Evolutionary conservation across 2,329 filamentous ascomycete genomes (phyloP).

Genomic region (Periconia macrospinosa): DNA sequence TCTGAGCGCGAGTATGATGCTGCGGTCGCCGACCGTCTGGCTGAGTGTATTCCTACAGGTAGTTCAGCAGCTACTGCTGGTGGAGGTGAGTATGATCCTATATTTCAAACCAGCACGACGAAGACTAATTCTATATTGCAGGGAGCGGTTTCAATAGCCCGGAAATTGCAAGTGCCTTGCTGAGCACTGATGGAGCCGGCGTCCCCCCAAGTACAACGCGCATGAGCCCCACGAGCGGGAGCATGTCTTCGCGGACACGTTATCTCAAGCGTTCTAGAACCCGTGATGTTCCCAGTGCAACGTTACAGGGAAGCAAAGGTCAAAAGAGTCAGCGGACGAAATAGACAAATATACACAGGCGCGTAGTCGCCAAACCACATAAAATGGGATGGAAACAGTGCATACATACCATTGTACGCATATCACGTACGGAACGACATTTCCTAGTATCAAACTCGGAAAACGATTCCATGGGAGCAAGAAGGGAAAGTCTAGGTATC

Average conservation of each 20-base stretch:
- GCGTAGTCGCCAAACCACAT: background rate
- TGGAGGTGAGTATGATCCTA: constrained; percentile 34
- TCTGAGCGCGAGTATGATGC: constrained; percentile 53
- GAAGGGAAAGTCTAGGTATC: too few species aligned
- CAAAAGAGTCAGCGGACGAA: constrained; percentile 9
- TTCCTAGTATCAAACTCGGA: too few species aligned
- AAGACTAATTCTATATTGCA: background rate
- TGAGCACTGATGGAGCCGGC: too few species aligned
- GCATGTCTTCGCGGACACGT: constrained; percentile 11
- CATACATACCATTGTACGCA: background rate
- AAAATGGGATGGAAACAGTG: background rate
- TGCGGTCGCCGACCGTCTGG: constrained; percentile 50
- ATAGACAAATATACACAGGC: background rate
- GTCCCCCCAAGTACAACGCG: background rate
- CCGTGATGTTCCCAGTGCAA: constrained; percentile 10
- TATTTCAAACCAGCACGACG: background rate
- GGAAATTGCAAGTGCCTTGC: background rate
- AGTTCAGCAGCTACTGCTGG: constrained; percentile 53
- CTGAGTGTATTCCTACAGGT: constrained; percentile 53
- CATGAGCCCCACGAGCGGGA: constrained; percentile 17
- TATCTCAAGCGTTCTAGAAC: constrained; percentile 20
- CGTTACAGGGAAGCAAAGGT: constrained; percentile 6
- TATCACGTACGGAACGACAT: too few species aligned
- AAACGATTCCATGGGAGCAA: too few species aligned
- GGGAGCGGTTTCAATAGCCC: constrained; percentile 50